A percentile compares a stretch with the other conserved stretches of the same genome.
Conservation (phyloP, 2,329 filamentous ascomycete genomes). For the Colletotrichum orchidophilum region DNA sequence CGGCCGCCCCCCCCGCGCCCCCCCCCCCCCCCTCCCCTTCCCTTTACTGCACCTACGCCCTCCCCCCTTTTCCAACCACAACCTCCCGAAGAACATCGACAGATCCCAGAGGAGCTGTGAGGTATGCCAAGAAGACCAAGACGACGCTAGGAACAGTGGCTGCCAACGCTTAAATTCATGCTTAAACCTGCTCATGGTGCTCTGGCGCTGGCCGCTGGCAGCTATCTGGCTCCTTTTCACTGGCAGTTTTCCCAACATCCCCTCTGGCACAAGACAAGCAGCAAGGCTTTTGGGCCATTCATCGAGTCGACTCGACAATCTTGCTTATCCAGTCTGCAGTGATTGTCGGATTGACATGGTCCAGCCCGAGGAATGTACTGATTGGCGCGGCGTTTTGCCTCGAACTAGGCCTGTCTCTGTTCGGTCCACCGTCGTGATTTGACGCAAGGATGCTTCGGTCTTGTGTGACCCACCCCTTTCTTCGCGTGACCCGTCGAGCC, state of each 20-base stretch:
- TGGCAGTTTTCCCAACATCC: not conserved
- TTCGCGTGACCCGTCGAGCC: not conserved
- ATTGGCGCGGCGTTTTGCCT: not conserved
- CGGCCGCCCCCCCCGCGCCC: no score
- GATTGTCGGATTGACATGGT: not conserved
- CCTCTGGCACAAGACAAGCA: not conserved
- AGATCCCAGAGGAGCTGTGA: slow-evolving; percentile 35
- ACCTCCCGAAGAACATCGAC: slow-evolving; percentile 2
- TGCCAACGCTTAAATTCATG: slow-evolving; percentile 62
- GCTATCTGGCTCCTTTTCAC: not conserved
- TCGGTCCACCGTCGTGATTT: slow-evolving; percentile 8
- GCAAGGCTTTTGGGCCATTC: not conserved
- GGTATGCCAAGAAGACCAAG: slow-evolving; percentile 48
- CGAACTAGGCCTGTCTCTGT: slow-evolving; percentile 20
- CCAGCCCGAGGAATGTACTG: not conserved
- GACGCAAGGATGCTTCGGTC: not conserved
- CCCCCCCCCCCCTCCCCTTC: no score
- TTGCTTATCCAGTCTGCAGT: not conserved
- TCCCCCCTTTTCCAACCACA: slow-evolving; percentile 10
- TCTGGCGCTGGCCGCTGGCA: slow-evolving; percentile 19
- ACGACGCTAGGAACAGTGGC: slow-evolving; percentile 42
- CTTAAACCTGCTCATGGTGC: slow-evolving; percentile 48
- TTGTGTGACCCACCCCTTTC: not conserved
- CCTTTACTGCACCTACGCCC: slow-evolving; percentile 5
- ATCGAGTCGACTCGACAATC: not conserved